Conservation (phyloP, 2,329 filamentous ascomycete genomes). For the Fusarium avenaceum region DNA sequence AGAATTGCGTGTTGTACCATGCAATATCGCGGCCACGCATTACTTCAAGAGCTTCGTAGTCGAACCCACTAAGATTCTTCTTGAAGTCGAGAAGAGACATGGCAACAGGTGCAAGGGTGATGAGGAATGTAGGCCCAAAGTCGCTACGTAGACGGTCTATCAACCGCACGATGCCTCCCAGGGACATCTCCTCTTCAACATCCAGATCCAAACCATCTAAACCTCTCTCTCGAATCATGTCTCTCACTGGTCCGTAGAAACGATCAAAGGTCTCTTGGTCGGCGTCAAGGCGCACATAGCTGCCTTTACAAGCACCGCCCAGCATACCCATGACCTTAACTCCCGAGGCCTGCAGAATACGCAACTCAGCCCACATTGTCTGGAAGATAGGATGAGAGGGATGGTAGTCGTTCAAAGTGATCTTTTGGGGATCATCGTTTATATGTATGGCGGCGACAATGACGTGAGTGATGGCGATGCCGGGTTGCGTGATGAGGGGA, state of each 20-base stretch:
- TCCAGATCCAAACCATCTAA: slow-evolving; percentile 83
- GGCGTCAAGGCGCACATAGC: slow-evolving; percentile 72
- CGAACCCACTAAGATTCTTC: slow-evolving; percentile 82
- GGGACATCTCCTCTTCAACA: slow-evolving; percentile 81
- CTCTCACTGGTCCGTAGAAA: slow-evolving; percentile 78
- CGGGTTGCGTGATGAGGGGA: slow-evolving; percentile 62
- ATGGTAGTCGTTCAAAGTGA: slow-evolving; percentile 84
- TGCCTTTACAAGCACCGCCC: slow-evolving; percentile 85
- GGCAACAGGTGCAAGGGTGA: slow-evolving; percentile 86
- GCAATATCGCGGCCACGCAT: slow-evolving; percentile 74
- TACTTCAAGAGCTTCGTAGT: slow-evolving; percentile 80
- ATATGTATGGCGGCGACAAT: slow-evolving; percentile 90
- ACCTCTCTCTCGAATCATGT: slow-evolving; percentile 71
- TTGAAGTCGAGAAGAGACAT: slow-evolving; percentile 71
- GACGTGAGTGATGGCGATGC: slow-evolving; percentile 77
- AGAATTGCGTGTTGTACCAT: slow-evolving; percentile 95
- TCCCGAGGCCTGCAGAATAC: slow-evolving; percentile 77
- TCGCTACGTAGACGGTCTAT: slow-evolving; percentile 77
- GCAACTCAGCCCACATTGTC: slow-evolving; percentile 83
- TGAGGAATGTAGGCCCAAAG: slow-evolving; percentile 78
- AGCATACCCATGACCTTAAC: slow-evolving; percentile 89
- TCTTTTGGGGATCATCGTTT: slow-evolving; percentile 73
- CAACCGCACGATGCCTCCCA: slow-evolving; percentile 74
- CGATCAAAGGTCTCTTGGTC: slow-evolving; percentile 73
- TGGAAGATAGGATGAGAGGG: slow-evolving; percentile 76